Base-by-base conservation (phyloP, 331 rosid species). In the Rhamnella rubrinervis region DNA sequence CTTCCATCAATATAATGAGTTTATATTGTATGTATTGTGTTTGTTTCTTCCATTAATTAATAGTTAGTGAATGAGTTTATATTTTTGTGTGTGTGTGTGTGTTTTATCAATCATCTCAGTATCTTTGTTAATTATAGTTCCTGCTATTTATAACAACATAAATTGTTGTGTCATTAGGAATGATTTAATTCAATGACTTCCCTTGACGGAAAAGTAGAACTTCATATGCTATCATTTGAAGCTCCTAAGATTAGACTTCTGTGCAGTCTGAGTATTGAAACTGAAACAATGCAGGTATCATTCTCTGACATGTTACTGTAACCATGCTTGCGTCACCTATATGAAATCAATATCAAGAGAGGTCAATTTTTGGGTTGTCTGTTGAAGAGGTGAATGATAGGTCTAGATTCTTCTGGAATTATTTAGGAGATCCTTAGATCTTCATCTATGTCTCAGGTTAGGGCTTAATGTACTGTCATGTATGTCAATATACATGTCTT, bases 221-320 rank as follows among this genome's bases (percentile, higher is more conserved):
- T 23, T 23, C 23, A 23, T 0, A 86, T 88, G 89, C 74, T 55
- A 62, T 86, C 93, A 37, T 85, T 85, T 46, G 66, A 83, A 66
- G 86, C 89, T 61, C 64, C 85, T 16, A 88, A 86, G 75, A 83
- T 91, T 73, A 85, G 98, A 79, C 92, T 85, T 74, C 75, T 93
- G 46, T 86, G 98, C 35, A 93, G 93, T 82, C 71, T 93, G 69
- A 77, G 79, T 77, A 85, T 93, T 60, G 89, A 90, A 83, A 86
- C 83, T 53, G 90, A 80, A 77, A 84, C 80, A 50, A 81, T 90
- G 89, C 97, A 93, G 97, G 97, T 92, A 58, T 12, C 26, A 60
- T 25, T 67, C 55, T 62, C 25, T 17, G 25, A 52, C 18, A 3
- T 66, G 20, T 64, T 61, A 44, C 8, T 35, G 8, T 19, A 17